Evolutionary conservation across 2,329 filamentous ascomycete species (phyloP), one percentile per base, ranked within the genome.

Genomic region (Phialophora expanda): DNA sequence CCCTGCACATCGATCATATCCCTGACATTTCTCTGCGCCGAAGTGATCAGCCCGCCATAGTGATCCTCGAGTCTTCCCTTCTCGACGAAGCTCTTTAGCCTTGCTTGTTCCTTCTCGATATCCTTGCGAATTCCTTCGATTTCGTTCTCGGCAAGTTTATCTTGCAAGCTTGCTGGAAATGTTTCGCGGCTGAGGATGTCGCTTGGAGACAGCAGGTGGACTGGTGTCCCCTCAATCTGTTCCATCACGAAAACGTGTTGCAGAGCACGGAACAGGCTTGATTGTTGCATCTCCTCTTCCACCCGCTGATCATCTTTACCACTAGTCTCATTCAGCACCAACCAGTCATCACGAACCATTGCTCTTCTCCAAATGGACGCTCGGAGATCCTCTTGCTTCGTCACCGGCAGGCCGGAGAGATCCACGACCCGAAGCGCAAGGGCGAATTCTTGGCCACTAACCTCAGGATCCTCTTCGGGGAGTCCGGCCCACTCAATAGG

Each of bases 331-430:
- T 95, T 94, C 74, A 96, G 85, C 65, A 81, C 83, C 28, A 85
- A 81, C 95, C 95, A 99, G 75, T 97, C 87, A 76, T 97, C 93
- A 57, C 89, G 87, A 70, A 94, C 85, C 73, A 90, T 90, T 67
- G 92, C 89, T 61, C 95, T 87, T 74, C 95, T 90, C 95, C 95
- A 99, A 68, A 98, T 91, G n/a, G 87, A 77, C 66, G 81, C 82
- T 58, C 86, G 79, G 41, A 84, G 75, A 34, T 82, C 79, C 28
- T 89, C 84, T 69, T 69, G 63, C 32, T 67, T 48, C 17, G 56
- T 44, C 12, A 20, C 11, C 12, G 65, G 28, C 26, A 66, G 44
- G 11, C 54, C 57, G 84, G 70, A 80, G 86, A 74, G 80, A 84
- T 77, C 81, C 83, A 73, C 80, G 86, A 61, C 66, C 80, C 84